These are phyloP conservation scores for Santalum album DNA, from an alignment of 164 flowering plant species.

Conservation along the genomic window DNA sequence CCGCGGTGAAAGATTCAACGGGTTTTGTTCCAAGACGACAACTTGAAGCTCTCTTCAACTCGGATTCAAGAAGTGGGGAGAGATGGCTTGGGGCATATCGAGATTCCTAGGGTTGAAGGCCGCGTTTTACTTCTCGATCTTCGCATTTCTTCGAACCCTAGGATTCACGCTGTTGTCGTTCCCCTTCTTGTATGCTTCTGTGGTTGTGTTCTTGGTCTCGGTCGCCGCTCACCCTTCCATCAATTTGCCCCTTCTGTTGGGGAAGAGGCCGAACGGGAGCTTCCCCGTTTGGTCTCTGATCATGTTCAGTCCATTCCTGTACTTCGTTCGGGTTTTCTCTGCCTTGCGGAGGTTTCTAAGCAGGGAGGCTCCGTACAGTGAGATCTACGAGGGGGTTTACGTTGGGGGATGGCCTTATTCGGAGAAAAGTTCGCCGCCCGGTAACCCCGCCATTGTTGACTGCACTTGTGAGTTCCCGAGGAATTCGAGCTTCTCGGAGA, in stretches of 20 bases:
- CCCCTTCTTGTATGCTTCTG: constrained; percentile 56
- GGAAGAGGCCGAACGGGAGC: constrained; percentile 62
- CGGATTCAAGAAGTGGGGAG: no score
- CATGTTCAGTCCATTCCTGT: constrained; percentile 56
- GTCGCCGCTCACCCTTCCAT: constrained; percentile 59
- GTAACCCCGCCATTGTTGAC: constrained; percentile 70
- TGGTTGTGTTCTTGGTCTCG: constrained; percentile 46
- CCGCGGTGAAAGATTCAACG: no score
- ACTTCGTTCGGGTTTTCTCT: constrained; percentile 47
- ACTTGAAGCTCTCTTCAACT: no score
- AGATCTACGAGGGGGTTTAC: constrained; percentile 61
- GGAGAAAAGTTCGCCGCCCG: constrained; percentile 51
- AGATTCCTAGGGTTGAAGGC: constrained; percentile 43
- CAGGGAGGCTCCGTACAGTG: constrained; percentile 56
- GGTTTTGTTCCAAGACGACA: no score
- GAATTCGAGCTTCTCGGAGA: constrained; percentile 20
- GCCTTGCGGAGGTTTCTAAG: constrained; percentile 34
- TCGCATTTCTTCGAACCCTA: constrained; percentile 22
- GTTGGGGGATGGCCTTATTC: constrained; percentile 92
- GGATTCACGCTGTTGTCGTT: constrained; percentile 17
- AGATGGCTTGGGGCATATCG: constrained; percentile 51
- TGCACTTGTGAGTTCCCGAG: constrained; percentile 91
- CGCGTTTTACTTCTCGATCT: constrained; percentile 29
- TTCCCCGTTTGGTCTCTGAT: constrained; percentile 67
- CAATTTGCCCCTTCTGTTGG: constrained; percentile 71